Percentiles rank a stretch among this genome's conserved stretches.
phyloP scores from a whole-genome alignment of 2,329 filamentous ascomycete genomes.

The Drechslerella dactyloides region DNA sequence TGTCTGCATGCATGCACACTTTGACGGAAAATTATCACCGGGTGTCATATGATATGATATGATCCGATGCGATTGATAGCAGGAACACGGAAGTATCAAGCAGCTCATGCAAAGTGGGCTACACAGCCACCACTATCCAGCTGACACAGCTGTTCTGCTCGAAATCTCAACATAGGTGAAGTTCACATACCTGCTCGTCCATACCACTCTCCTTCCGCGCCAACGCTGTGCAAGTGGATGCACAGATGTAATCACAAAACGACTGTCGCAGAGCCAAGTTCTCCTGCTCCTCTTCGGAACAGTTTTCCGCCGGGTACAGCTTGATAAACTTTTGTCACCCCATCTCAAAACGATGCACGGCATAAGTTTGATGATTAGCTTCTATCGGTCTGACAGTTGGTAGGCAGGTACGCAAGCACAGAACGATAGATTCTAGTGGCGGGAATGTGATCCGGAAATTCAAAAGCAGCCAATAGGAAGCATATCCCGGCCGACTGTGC shows the following conservation, averaged over 20 bases:
- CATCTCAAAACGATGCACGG: conserved; percentile 73
- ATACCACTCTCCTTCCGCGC: conserved; percentile 61
- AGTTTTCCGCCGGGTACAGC: conserved; percentile 34
- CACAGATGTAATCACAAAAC: conserved; percentile 54
- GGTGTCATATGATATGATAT: no score
- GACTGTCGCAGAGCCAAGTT: conserved; percentile 37
- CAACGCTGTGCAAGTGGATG: conserved; percentile 61
- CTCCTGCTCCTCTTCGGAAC: conserved; percentile 41
- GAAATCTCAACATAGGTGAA: neutral
- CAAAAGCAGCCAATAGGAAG: conserved; percentile 52
- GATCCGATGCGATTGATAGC: no score
- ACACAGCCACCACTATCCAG: neutral
- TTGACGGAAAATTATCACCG: no score
- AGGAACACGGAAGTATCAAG: no score
- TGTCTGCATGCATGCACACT: no score
- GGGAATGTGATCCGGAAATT: conserved; percentile 51
- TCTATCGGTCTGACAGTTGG: conserved; percentile 55
- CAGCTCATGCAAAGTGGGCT: conserved; percentile 3
- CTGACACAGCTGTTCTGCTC: neutral
- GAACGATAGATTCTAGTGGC: neutral
- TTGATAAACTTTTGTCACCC: conserved; percentile 40
- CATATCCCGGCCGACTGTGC: conserved; percentile 16
- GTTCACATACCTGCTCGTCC: conserved; percentile 57
- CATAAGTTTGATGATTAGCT: conserved; percentile 67
- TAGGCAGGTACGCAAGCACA: conserved; percentile 22